Conservation (phyloP, 768 basidiomycete genomes). For the Tylopilus vinaceipallidus region DNA sequence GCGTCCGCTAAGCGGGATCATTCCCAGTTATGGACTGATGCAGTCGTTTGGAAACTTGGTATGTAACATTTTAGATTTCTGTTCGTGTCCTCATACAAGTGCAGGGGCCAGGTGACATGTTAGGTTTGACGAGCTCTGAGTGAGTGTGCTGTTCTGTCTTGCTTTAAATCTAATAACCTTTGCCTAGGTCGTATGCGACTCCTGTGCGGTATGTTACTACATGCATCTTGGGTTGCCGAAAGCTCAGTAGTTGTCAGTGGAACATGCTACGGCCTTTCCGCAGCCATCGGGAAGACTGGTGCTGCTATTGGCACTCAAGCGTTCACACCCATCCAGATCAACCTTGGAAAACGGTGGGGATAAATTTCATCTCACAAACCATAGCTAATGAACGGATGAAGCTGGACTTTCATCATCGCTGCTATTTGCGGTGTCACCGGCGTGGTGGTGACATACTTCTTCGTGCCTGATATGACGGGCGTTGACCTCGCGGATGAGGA, state of each 20-base stretch:
- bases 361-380: not conserved
- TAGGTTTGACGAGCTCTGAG: constrained; percentile 66
- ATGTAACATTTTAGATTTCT: constrained; percentile 10
- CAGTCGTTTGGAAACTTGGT: constrained; percentile 70
- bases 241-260: constrained; percentile 38
- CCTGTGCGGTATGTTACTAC: constrained; percentile 47
- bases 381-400: constrained; percentile 19
- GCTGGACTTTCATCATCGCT: constrained; percentile 67
- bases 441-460: constrained; percentile 64
- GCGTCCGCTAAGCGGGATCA: not conserved
- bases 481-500: constrained; percentile 68
- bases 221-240: not conserved
- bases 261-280: constrained; percentile 67
- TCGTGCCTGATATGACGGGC: constrained; percentile 65
- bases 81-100: constrained; percentile 8
- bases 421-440: constrained; percentile 67
- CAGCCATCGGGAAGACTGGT: constrained; percentile 67
- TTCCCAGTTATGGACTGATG: constrained; percentile 63
- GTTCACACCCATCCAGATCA: constrained; percentile 64
- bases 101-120: constrained; percentile 71
- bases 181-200: constrained; percentile 56
- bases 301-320: constrained; percentile 72
- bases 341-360: constrained; percentile 61
- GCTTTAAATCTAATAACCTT: constrained; percentile 2
- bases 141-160: constrained; percentile 32